Evolutionary conservation across 495 filamentous ascomycete genomes (phyloP).

Genomic region (Durotheca rogersii): DNA sequence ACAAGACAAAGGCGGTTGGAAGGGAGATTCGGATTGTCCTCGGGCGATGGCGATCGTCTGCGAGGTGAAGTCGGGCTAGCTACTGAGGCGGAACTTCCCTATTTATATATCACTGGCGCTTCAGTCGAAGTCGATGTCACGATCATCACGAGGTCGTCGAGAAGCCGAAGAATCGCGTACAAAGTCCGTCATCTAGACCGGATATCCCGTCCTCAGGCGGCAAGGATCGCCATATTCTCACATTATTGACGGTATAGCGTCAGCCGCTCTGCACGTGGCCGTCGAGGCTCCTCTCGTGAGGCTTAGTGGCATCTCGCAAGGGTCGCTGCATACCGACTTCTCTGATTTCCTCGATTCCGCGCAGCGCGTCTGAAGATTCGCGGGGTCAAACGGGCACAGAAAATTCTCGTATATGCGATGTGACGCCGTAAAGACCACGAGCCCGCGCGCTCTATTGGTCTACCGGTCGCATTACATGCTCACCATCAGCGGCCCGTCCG

Average conservation of each 20-base stretch:
- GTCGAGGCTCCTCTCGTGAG: neutral
- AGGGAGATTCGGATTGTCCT: neutral
- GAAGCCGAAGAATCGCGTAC: neutral
- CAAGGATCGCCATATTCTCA: neutral
- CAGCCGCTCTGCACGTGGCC: slow-evolving; percentile 24
- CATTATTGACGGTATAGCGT: slow-evolving; percentile 22
- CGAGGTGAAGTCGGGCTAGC: neutral
- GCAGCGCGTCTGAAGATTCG: too few relatives aligned
- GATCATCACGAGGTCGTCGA: slow-evolving; percentile 19
- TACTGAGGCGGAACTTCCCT: neutral
- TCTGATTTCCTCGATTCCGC: too few relatives aligned
- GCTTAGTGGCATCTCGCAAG: too few relatives aligned
- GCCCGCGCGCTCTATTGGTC: slow-evolving; percentile 1
- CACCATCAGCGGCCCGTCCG: slow-evolving; percentile 1
- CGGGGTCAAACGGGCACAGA: slow-evolving; percentile 1
- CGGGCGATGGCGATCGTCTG: neutral
- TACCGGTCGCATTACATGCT: slow-evolving; percentile 5
- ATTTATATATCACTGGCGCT: slow-evolving; percentile 16
- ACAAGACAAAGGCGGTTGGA: neutral
- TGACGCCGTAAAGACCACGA: slow-evolving; percentile 24
- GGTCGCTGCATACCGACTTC: too few relatives aligned
- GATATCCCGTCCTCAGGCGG: too few relatives aligned
- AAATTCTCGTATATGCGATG: slow-evolving; percentile 30
- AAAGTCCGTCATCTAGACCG: too few relatives aligned
- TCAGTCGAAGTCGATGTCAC: neutral